Evolutionary conservation across 768 basidiomycete species (phyloP), one percentile per base, ranked within the genome.

Genomic region (Agrocybe pediades): DNA sequence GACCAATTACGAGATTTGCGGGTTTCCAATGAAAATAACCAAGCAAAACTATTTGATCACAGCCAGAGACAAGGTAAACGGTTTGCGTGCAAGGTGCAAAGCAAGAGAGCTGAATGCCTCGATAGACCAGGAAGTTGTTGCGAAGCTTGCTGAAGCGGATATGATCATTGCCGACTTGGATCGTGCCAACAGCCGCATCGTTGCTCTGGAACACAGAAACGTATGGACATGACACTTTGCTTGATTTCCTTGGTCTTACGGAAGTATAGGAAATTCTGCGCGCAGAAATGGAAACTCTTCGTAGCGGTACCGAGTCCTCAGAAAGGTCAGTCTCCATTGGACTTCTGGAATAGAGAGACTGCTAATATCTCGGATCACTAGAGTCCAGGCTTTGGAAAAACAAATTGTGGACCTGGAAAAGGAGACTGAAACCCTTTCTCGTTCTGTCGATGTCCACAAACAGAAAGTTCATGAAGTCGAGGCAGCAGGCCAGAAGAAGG

Each of bases 101-200:
- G n/a, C n/a, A n/a, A n/a, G n/a, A n/a, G n/a, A n/a, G n/a, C n/a
- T n/a, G n/a, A n/a, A n/a, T n/a, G n/a, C n/a, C n/a, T n/a, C n/a
- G 39, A 20, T 56, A 94, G 94, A 98, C 68, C 92, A 97, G 65
- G 96, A 98, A 66, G 88, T 92, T 9, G 80, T 94, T 4, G 83
- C 93, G 1, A 90, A 94, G 59, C 81, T 98, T 19, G 88, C 91
- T 0, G 96, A 99, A 67, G 81, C 96, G 52, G 97, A 99, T 65
- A 90, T 98, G 86, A 85, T 98, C 61, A 88, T 91, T 21, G 91
- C 90, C 11, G 97, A 99, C 73, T 77, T 98, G 39, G 93, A 95
- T 62, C 83, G 94, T 16, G 95, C 97, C n/a, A 98, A 95, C 63
- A 90, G 86, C 62, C 86, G 96, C 16, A 90, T 98, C 2, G 92